These are phyloP conservation scores for Sugiyamaella sp. DNA, from an alignment of 1,139 yeast species.

Conservation along the genomic window DNA sequence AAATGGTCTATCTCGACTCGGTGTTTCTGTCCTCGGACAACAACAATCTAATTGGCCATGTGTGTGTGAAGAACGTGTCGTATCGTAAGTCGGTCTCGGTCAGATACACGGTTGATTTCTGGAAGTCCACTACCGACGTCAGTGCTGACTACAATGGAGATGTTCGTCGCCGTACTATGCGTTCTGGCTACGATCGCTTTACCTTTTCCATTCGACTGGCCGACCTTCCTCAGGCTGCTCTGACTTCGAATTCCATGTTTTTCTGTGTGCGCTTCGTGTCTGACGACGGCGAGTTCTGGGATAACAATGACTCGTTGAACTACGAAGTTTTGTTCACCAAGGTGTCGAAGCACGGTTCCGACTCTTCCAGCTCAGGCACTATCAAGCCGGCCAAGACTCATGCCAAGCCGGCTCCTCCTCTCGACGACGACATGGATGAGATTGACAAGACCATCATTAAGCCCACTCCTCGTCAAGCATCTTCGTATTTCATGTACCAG, in stretches of 20 bases:
- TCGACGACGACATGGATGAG: constrained; percentile 9
- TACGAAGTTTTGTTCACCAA: constrained; percentile 54
- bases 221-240: constrained; percentile 40
- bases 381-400: not conserved
- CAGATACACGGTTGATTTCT: constrained; percentile 68
- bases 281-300: constrained; percentile 67
- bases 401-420: not conserved
- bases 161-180: constrained; percentile 49
- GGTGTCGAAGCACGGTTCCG: not conserved
- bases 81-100: constrained; percentile 65
- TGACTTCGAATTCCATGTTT: constrained; percentile 43
- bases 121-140: constrained; percentile 74
- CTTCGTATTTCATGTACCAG: constrained; percentile 13
- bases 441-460: constrained; percentile 2
- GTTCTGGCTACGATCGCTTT: constrained; percentile 48
- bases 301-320: constrained; percentile 64
- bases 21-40: constrained; percentile 62
- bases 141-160: constrained; percentile 67
- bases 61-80: constrained; percentile 71
- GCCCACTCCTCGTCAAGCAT: constrained; percentile 12
- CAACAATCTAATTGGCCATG: constrained; percentile 63
- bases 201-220: constrained; percentile 46
- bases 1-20: constrained; percentile 61
- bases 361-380: not conserved
- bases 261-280: constrained; percentile 65